Base-by-base conservation (phyloP, 2,329 filamentous ascomycete species). In the Diaporthe sp. region DNA sequence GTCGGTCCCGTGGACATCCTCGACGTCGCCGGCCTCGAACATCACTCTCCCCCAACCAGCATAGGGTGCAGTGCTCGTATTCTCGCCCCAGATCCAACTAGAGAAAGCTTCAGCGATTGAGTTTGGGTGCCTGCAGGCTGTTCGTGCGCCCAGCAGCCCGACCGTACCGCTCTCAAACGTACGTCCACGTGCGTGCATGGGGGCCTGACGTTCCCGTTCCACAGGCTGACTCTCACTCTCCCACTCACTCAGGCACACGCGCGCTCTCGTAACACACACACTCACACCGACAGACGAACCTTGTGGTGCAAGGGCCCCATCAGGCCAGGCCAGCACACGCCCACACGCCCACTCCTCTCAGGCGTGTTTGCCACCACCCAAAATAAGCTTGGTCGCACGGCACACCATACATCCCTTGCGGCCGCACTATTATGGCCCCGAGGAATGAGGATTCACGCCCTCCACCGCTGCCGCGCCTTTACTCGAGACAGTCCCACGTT, bases 401-500 rank as follows among this genome's bases (percentile, higher is more conserved):
- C 49, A 42, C 71, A 42, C 57, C 58, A 28, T n/a, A 39, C 47
- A 63, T 49, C 51, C 39, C 39, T 37, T 51, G 47, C 44, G 57
- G 37, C 57, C 71, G 57, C 71, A 63, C 25, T 63, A 63, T 72
- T 76, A 85, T 85, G 84, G 82, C 82, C 77, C 84, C 83, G 76
- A 81, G 81, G 78, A 82, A 82, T 74, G 81, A 84, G 68, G 81
- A 81, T 79, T 78, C 79, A 81, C 79, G 81, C 76, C 82, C 87
- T 82, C 82, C 88, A 81, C 81, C 83, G 78, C 81, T 86, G 83
- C 80, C 85, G 79, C 84, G 87, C 79, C 86, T 87, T 77, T 86
- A 86, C 80, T 90, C 89, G 39, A 85, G 86, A 63, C 83, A 88
- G 53, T 90, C 88, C 57, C 83, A 86, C 80, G 82, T 85, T 34